These are phyloP conservation scores for Fusarium palustre DNA, from an alignment of 2,329 filamentous ascomycete species.

Conservation along the genomic window DNA sequence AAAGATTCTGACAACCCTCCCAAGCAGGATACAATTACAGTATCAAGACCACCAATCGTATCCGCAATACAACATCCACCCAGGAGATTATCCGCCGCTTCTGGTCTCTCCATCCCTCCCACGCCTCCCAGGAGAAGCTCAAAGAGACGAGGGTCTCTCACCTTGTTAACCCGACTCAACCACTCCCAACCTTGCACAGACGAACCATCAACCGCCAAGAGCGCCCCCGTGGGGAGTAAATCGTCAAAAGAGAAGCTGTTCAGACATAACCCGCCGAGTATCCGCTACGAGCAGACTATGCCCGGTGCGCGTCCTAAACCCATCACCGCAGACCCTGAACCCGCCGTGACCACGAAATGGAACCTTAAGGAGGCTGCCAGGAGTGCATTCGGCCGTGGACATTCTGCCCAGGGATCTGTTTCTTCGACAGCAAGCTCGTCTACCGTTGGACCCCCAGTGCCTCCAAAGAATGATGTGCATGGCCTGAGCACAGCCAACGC, in stretches of 20 bases:
- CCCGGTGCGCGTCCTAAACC: conserved; percentile 41
- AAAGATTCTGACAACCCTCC: background rate
- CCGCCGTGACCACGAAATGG: conserved; percentile 45
- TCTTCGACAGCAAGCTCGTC: conserved; percentile 33
- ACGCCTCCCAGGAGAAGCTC: conserved; percentile 43
- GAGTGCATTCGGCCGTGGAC: conserved; percentile 47
- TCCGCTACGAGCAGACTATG: conserved; percentile 46
- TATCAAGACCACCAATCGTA: conserved; percentile 18
- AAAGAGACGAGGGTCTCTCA: conserved; percentile 39
- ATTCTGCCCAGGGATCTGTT: conserved; percentile 25
- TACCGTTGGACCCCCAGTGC: conserved; percentile 23
- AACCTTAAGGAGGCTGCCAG: conserved; percentile 53
- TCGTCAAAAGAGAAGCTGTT: conserved; percentile 28
- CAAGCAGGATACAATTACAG: conserved; percentile 28
- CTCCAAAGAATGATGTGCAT: background rate
- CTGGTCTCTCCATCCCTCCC: conserved; percentile 23
- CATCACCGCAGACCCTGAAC: conserved; percentile 32
- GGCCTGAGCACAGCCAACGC: background rate
- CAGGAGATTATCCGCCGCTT: conserved; percentile 29
- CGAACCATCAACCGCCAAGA: conserved; percentile 28
- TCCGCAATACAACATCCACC: conserved; percentile 14
- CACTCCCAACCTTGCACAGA: conserved; percentile 19
- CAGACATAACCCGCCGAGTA: conserved; percentile 44
- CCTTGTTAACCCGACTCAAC: conserved; percentile 29
- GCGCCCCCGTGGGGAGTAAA: background rate